These are phyloP conservation scores for Ophiostoma sp. DNA, from an alignment of 2,329 filamentous ascomycete genomes.

Conservation along the genomic window DNA sequence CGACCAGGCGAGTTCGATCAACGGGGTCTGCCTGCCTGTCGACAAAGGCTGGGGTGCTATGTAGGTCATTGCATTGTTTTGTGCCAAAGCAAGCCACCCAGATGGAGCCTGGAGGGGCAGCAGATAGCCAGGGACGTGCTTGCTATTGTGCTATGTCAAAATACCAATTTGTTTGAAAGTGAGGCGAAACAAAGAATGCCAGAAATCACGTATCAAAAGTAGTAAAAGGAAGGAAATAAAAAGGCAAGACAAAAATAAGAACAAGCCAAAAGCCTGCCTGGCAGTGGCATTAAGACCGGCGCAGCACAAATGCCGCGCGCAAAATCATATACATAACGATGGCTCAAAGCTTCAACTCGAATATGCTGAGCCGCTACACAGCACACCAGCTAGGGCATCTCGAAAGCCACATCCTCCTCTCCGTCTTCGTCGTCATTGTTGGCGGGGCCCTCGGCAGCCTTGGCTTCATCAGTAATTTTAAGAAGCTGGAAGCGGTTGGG, in stretches of 20 bases:
- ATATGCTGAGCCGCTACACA: not conserved
- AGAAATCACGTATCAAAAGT: not conserved
- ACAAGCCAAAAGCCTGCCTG: not conserved
- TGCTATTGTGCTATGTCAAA: not conserved
- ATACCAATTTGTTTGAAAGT: not conserved
- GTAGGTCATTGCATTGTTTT: slow-evolving; percentile 21
- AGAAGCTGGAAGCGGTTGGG: slow-evolving; percentile 61
- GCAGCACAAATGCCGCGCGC: not conserved
- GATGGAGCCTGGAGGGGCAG: no score
- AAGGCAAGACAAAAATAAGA: not conserved
- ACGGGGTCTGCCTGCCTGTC: slow-evolving; percentile 36
- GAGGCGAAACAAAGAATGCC: not conserved
- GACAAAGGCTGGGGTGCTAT: slow-evolving; percentile 37
- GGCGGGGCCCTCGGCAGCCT: slow-evolving; percentile 17
- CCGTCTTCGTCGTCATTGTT: slow-evolving; percentile 31
- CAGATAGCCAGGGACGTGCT: not conserved
- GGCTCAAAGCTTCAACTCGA: not conserved
- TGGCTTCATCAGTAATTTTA: slow-evolving; percentile 43
- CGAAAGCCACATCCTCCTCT: not conserved
- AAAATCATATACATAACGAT: not conserved
- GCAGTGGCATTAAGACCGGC: no score
- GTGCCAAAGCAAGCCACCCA: no score
- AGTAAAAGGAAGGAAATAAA: slow-evolving; percentile 14
- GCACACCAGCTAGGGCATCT: not conserved
- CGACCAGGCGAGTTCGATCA: slow-evolving; percentile 36